Evolutionary conservation across 83 land plant genomes (phyloP).

Genomic region (Diphasiastrum complanatum): DNA sequence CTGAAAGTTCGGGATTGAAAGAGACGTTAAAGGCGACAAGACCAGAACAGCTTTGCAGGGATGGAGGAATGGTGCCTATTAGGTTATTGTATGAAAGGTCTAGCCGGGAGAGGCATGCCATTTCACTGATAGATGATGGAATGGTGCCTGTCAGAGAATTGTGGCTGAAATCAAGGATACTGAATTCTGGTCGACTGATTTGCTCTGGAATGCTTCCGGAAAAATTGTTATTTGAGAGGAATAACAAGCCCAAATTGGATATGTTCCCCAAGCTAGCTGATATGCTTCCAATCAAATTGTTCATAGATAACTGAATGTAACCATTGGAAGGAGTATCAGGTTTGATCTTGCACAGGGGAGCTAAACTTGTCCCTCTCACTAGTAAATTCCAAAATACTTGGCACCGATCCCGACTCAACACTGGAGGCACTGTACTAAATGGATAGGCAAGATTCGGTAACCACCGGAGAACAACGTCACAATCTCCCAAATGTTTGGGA

Average conservation of each 20-base stretch:
- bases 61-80: neutral
- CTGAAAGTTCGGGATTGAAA: slow-evolving; percentile 3
- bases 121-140: neutral
- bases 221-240: neutral
- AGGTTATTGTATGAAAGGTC: slow-evolving; percentile 12
- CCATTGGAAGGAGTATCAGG: neutral
- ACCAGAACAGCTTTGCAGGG: neutral
- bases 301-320: slow-evolving; percentile 7
- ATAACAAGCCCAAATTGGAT: neutral
- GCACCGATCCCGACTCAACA: neutral
- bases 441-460: neutral
- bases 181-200: neutral
- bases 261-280: neutral
- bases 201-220: neutral
- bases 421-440: neutral
- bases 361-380: neutral
- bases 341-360: neutral
- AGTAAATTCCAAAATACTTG: slow-evolving; percentile 3
- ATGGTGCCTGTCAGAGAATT: slow-evolving; percentile 1
- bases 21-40: slow-evolving; percentile 6
- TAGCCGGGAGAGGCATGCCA: slow-evolving; percentile 10
- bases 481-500: neutral
- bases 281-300: neutral
- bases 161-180: neutral
- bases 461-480: slow-evolving; percentile 9